A percentile compares a stretch with the other conserved stretches of the same genome.
Evolutionary conservation across 2,329 filamentous ascomycete genomes (phyloP).

Genomic region (Trichoderma sp.): DNA sequence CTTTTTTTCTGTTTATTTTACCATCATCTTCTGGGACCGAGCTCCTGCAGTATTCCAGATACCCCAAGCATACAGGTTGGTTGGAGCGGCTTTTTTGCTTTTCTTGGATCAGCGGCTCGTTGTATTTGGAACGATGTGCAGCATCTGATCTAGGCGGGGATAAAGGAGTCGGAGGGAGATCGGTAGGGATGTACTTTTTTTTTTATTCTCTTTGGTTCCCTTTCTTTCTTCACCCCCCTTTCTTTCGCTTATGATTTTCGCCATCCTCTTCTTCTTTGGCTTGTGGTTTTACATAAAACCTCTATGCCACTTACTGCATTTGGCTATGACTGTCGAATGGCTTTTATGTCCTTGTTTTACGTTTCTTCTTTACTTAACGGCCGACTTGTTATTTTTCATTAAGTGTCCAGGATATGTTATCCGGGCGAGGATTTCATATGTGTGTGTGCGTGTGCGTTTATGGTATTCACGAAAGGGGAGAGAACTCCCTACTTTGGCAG

Average conservation of each 20-base stretch:
- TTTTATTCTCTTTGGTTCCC: not conserved
- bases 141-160: slow-evolving; percentile 43
- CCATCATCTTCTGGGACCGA: slow-evolving; percentile 31
- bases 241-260: not conserved
- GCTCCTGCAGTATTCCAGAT: slow-evolving; percentile 40
- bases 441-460: slow-evolving; percentile 5
- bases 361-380: slow-evolving; percentile 18
- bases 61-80: slow-evolving; percentile 42
- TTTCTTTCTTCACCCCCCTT: not conserved
- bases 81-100: slow-evolving; percentile 42
- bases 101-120: slow-evolving; percentile 38
- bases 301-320: not conserved
- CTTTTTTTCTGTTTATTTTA: not conserved
- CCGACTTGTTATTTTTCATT: slow-evolving; percentile 9
- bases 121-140: slow-evolving; percentile 39
- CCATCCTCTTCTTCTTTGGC: not conserved
- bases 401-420: slow-evolving; percentile 22
- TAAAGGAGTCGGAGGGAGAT: slow-evolving; percentile 45
- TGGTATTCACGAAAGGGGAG: slow-evolving; percentile 23
- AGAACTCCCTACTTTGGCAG: slow-evolving; percentile 24
- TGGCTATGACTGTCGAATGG: slow-evolving; percentile 3
- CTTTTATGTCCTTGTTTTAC: slow-evolving; percentile 23
- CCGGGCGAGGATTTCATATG: slow-evolving; percentile 8
- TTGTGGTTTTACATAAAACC: not conserved
- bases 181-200: slow-evolving; percentile 28